Evolutionary conservation across 164 flowering plant species (phyloP).

Genomic region (Taxillus chinensis): DNA sequence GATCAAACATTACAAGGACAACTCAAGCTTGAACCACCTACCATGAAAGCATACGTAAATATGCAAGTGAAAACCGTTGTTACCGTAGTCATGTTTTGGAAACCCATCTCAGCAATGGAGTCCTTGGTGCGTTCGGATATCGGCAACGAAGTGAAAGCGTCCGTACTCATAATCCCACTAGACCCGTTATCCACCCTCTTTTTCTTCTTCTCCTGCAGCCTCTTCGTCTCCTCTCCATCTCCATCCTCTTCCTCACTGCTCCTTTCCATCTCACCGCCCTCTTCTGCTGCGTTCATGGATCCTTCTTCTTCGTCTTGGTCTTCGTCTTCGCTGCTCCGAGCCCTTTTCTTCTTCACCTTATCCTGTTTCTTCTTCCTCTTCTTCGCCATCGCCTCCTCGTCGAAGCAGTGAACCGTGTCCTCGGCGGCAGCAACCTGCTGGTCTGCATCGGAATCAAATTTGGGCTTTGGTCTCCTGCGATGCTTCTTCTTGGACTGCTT

Average conservation of each 20-base stretch:
- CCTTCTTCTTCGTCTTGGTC: constrained; percentile 8
- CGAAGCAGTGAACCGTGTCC: not conserved
- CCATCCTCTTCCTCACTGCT: not conserved
- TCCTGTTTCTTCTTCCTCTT: constrained; percentile 5
- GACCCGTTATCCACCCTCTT: constrained; percentile 13
- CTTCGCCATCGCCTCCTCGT: constrained; percentile 6
- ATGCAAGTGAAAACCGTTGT: too few species aligned
- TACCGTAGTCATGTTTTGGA: constrained; percentile 84
- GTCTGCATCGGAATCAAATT: not conserved
- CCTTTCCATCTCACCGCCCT: constrained; percentile 1
- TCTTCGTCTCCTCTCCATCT: constrained; percentile 5
- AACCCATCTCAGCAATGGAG: constrained; percentile 68
- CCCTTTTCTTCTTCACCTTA: constrained; percentile 5
- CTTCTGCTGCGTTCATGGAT: constrained; percentile 5
- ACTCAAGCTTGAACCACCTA: too few species aligned
- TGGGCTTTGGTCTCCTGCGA: too few species aligned
- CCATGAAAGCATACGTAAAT: too few species aligned
- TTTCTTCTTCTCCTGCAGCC: not conserved
- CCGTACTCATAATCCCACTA: constrained; percentile 76
- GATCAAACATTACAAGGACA: too few species aligned
- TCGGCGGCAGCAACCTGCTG: constrained; percentile 5
- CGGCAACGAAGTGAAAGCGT: constrained; percentile 33
- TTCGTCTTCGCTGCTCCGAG: not conserved
- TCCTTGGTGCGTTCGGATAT: constrained; percentile 63
- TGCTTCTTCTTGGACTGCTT: too few species aligned